Conservation (phyloP, 768 basidiomycete genomes). For the Artomyces pyxidatus region DNA sequence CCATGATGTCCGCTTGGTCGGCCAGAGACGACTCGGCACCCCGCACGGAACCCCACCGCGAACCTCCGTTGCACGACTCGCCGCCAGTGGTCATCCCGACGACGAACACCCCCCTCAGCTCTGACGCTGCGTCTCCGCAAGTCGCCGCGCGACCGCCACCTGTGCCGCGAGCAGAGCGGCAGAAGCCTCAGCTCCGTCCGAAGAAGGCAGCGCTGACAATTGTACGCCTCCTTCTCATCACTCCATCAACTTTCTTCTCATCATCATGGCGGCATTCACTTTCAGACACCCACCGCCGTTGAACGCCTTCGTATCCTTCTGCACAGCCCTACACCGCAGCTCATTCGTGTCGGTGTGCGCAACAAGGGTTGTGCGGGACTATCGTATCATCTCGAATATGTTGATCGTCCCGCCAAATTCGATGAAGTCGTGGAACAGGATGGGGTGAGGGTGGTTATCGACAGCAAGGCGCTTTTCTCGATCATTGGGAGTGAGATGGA, state of each 20-base stretch:
- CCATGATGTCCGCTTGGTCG: slow-evolving; percentile 62
- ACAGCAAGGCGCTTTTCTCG: slow-evolving; percentile 93
- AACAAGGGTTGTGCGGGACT: slow-evolving; percentile 97
- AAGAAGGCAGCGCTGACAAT: slow-evolving; percentile 73
- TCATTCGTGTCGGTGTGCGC: slow-evolving; percentile 90
- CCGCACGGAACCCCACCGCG: slow-evolving; percentile 15
- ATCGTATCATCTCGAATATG: slow-evolving; percentile 91
- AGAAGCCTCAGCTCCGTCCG: slow-evolving; percentile 57
- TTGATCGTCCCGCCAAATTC: slow-evolving; percentile 81
- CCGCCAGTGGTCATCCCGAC: slow-evolving; percentile 47
- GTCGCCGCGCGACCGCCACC: slow-evolving; percentile 66
- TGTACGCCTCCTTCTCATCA: slow-evolving; percentile 33
- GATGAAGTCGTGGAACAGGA: slow-evolving; percentile 97
- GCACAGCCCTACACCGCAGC: slow-evolving; percentile 78
- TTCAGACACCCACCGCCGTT: slow-evolving; percentile 75
- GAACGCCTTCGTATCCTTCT: slow-evolving; percentile 63
- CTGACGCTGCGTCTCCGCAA: slow-evolving; percentile 63
- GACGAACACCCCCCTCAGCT: slow-evolving; percentile 33
- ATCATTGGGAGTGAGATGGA: slow-evolving; percentile 99
- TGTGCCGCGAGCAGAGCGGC: slow-evolving; percentile 53
- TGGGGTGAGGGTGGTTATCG: slow-evolving; percentile 87
- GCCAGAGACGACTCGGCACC: slow-evolving; percentile 24
- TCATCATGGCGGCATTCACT: background rate
- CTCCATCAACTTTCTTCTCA: background rate
- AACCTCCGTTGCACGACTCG: slow-evolving; percentile 30